These are phyloP conservation scores for Ustilago tritici DNA, from an alignment of 1,284 basidiomycete genomes.

Conservation along the genomic window DNA sequence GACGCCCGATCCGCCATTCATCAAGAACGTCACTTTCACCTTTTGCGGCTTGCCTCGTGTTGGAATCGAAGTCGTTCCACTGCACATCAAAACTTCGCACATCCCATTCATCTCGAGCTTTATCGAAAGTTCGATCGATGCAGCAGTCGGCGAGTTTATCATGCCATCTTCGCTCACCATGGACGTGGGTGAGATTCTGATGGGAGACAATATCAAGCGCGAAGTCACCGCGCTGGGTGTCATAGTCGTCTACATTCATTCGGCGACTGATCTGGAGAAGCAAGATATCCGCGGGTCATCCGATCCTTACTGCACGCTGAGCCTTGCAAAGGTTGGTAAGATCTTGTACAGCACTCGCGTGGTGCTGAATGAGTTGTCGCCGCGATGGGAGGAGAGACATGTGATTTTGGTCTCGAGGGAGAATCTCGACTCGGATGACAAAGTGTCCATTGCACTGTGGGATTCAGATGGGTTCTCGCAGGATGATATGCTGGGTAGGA, in stretches of 20 bases:
- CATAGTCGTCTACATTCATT: conserved; percentile 49
- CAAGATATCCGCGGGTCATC: conserved; percentile 50
- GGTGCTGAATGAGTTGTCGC: conserved; percentile 52
- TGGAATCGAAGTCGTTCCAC: conserved; percentile 50
- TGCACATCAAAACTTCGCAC: conserved; percentile 49
- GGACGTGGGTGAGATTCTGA: conserved; percentile 57
- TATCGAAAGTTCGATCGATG: conserved; percentile 58
- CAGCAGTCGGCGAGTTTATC: conserved; percentile 52
- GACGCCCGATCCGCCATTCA: conserved; percentile 54
- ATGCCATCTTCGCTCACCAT: conserved; percentile 53
- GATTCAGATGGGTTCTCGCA: conserved; percentile 72
- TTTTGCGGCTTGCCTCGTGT: conserved; percentile 54
- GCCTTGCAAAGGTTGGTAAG: conserved; percentile 45
- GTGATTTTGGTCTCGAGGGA: conserved; percentile 50
- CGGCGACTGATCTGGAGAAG: conserved; percentile 52
- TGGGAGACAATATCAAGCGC: conserved; percentile 59
- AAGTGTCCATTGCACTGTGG: conserved; percentile 64
- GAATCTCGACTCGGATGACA: conserved; percentile 47
- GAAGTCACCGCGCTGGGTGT: conserved; percentile 58
- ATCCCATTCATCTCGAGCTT: conserved; percentile 54
- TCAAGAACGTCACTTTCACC: conserved; percentile 55
- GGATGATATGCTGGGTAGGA: conserved; percentile 71
- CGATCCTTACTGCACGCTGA: conserved; percentile 57
- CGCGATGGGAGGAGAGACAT: conserved; percentile 56
- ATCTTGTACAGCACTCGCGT: conserved; percentile 54